Conservation (phyloP, 441 rosid species). For the Gossypium schwendimanii region DNA sequence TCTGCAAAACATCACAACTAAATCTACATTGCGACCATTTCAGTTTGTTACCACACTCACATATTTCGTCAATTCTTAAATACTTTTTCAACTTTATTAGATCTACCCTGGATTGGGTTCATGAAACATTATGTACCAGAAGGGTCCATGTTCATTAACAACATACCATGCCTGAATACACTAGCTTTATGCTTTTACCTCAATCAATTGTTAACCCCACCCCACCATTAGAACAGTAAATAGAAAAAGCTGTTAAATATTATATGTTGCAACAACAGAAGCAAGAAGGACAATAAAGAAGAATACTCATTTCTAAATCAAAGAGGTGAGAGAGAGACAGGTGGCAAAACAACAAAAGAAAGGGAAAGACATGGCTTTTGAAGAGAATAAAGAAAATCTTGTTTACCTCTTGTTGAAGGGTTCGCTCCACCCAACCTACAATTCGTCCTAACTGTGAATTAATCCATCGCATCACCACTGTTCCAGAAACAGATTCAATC, state of each 20-base stretch:
- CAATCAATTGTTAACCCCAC: not conserved
- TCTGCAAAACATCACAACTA: not conserved
- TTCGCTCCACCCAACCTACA: constrained; percentile 91
- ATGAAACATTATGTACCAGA: not conserved
- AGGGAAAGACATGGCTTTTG: not conserved
- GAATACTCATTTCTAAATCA: not conserved
- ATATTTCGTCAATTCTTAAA: not conserved
- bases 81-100: not conserved
- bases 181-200: not conserved
- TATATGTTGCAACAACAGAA: not conserved
- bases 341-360: not conserved
- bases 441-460: constrained; percentile 90
- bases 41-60: constrained; percentile 3
- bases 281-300: not conserved
- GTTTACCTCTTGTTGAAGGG: constrained; percentile 87
- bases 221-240: constrained; percentile 5
- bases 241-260: not conserved
- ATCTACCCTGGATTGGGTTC: not conserved
- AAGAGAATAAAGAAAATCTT: constrained; percentile 1
- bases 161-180: constrained; percentile 1
- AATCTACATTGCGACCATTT: not conserved
- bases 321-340: not conserved
- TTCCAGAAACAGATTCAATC: constrained; percentile 92
- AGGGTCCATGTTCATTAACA: not conserved
- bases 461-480: constrained; percentile 91